Conservation (phyloP, 108 stramenopile genomes). For the Cyclotella sp. region DNA sequence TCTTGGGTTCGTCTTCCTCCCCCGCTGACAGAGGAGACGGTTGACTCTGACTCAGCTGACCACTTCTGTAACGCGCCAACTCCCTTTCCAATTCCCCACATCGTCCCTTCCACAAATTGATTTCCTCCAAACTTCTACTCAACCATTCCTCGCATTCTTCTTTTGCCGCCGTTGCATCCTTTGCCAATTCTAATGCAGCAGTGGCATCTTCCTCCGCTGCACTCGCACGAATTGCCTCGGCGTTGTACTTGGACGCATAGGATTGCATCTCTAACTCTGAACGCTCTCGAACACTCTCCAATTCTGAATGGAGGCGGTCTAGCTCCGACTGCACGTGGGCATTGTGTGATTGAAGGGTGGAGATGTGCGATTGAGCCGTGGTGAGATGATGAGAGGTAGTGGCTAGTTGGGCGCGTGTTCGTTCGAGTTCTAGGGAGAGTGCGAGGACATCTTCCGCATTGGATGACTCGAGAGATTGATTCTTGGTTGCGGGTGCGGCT, state of each 20-base stretch:
- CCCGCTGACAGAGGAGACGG: neutral
- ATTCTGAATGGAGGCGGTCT: slow-evolving; percentile 35
- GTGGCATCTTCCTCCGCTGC: slow-evolving; percentile 90
- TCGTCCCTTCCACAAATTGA: slow-evolving; percentile 20
- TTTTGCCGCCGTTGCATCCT: slow-evolving; percentile 63
- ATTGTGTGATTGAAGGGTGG: slow-evolving; percentile 41
- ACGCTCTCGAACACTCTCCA: slow-evolving; percentile 32
- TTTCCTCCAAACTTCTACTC: slow-evolving; percentile 24
- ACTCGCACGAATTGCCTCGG: slow-evolving; percentile 48
- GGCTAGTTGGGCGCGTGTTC: slow-evolving; percentile 57
- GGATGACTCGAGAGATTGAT: slow-evolving; percentile 34
- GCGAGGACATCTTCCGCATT: slow-evolving; percentile 81
- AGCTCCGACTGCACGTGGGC: slow-evolving; percentile 44
- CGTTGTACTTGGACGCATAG: slow-evolving; percentile 49
- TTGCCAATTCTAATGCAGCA: slow-evolving; percentile 80
- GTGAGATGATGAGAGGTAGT: slow-evolving; percentile 54
- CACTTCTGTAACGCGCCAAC: neutral
- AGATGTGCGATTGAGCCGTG: slow-evolving; percentile 57
- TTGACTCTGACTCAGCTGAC: neutral
- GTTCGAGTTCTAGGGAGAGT: slow-evolving; percentile 77
- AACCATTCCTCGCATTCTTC: slow-evolving; percentile 73
- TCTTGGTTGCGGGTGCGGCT: slow-evolving; percentile 27
- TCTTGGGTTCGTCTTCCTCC: slow-evolving; percentile 22
- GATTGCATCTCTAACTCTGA: slow-evolving; percentile 21
- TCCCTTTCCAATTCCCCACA: slow-evolving; percentile 25